These are phyloP conservation scores for Schizophyllum amplum DNA, from an alignment of 1,284 basidiomycete genomes.

Conservation along the genomic window DNA sequence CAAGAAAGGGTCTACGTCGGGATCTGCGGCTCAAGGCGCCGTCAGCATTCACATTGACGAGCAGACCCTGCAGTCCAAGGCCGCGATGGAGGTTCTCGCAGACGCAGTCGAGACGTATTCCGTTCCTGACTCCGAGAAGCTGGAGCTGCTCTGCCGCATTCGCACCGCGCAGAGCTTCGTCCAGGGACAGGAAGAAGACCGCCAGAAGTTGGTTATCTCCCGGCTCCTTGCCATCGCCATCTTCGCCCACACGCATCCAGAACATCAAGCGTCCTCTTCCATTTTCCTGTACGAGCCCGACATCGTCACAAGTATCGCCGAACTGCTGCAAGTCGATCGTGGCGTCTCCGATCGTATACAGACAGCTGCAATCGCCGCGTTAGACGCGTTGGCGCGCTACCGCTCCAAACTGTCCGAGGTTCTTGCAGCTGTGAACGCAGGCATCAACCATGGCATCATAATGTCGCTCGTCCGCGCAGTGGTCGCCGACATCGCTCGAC, in stretches of 20 bases:
- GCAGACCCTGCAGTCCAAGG: conserved; percentile 47
- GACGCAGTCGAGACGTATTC: conserved; percentile 66
- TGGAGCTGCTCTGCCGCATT: conserved; percentile 85
- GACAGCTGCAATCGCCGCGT: conserved; percentile 77
- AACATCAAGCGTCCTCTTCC: conserved; percentile 71
- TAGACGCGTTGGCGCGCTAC: conserved; percentile 88
- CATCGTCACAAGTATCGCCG: conserved; percentile 80
- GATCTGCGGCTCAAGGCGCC: conserved; percentile 34
- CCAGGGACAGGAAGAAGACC: conserved; percentile 47
- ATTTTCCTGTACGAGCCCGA: conserved; percentile 95
- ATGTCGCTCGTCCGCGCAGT: conserved; percentile 84
- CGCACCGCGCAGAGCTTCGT: conserved; percentile 68
- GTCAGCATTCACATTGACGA: conserved; percentile 59
- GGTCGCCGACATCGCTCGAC: conserved; percentile 59
- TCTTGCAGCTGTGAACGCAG: conserved; percentile 86
- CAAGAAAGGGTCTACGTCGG: conserved; percentile 23
- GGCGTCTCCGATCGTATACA: conserved; percentile 65
- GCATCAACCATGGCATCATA: conserved; percentile 92
- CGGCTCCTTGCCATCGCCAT: conserved; percentile 87
- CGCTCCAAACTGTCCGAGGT: conserved; percentile 82
- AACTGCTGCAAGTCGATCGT: conserved; percentile 76
- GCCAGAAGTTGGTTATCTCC: conserved; percentile 77
- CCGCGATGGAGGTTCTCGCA: conserved; percentile 68
- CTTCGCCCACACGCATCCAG: conserved; percentile 78
- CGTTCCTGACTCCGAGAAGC: conserved; percentile 81